Percentiles rank a stretch among this genome's conserved stretches.
Conservation (phyloP, 2,329 filamentous ascomycete species). For the Teratosphaeria pseudoeucalypti region DNA sequence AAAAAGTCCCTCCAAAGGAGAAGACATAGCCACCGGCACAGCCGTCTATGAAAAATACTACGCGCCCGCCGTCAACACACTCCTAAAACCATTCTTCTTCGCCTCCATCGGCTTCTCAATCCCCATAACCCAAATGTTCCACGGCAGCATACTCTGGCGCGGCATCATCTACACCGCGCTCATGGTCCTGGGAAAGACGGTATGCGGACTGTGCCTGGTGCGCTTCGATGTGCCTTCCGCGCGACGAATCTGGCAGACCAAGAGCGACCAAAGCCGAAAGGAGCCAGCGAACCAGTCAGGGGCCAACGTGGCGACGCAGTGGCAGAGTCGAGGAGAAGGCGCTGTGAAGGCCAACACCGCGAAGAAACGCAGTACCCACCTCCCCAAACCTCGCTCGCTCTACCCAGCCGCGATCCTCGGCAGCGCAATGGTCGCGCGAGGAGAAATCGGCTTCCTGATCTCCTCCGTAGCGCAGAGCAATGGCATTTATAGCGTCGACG, state of each 20-base stretch:
- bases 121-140: slow-evolving; percentile 61
- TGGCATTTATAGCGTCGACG: slow-evolving; percentile 32
- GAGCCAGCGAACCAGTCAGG: neutral
- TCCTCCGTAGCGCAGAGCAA: slow-evolving; percentile 53
- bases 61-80: slow-evolving; percentile 33
- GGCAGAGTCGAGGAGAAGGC: no score
- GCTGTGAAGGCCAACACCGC: no score
- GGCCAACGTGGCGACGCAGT: no score
- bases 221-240: slow-evolving; percentile 14
- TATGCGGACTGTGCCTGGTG: slow-evolving; percentile 33
- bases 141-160: slow-evolving; percentile 54
- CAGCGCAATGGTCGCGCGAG: slow-evolving; percentile 62
- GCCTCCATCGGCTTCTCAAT: slow-evolving; percentile 69
- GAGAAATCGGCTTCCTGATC: slow-evolving; percentile 71
- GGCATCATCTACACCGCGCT: slow-evolving; percentile 61
- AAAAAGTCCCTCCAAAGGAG: neutral
- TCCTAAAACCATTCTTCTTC: slow-evolving; percentile 66
- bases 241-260: neutral
- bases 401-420: slow-evolving; percentile 59
- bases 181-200: slow-evolving; percentile 48
- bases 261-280: neutral
- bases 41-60: slow-evolving; percentile 39
- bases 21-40: neutral
- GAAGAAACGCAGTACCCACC: neutral
- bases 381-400: slow-evolving; percentile 47